Base-by-base conservation (phyloP, 1,284 basidiomycete genomes). In the Phylloboletellus chloephorus region DNA sequence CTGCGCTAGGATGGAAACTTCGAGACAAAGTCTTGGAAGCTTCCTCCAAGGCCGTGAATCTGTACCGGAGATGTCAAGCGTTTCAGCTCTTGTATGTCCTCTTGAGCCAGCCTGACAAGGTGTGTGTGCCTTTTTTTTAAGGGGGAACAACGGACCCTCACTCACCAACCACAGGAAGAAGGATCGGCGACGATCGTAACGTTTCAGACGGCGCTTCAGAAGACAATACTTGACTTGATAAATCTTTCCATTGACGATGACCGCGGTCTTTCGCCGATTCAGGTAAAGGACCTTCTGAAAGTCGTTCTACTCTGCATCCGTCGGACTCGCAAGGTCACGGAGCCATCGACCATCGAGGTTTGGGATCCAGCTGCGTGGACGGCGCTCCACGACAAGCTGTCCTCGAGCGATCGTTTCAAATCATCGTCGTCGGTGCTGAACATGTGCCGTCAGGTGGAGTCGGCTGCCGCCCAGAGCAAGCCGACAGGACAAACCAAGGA, bases 251-350 rank as follows among this genome's bases (percentile, higher is more conserved):
- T 78, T 56, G 58, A 68, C 3, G 68, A 74, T 16, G 66, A 70
- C 11, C 52, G 57, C 16, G 63, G 67, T 4, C 64, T 87, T 41
- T 85, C 79, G 20, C 71, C 83, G 1, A 63, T 76, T 7, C 82
- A 91, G 44, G 61, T 87, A 54, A 95, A 91, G 63, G 87, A 91
- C 21, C 63, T 91, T 11, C 64, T 90, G 47, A 94, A 91, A 61
- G 68, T 89, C 38, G 79, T 71, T 0, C 66, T 90, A 6, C 64
- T 76, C 15, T 76, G 79, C 24, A 71, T 80, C 9, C 79, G 90
- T 37, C 78, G 83, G 44, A 79, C 79, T 2, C 56, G 44, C 46
- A 64, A 33, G 76, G 21, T 25, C 73, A 45, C 71, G 67, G 16
- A 57, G 76, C 15, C 44, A 1, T 15, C 22, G 47, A 61, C 20